A percentile compares a stretch with the other conserved stretches of the same genome.
These are phyloP conservation scores for Umbelopsis sp. DNA, from an alignment of 371 early-diverging fungal species.

Conservation along the genomic window DNA sequence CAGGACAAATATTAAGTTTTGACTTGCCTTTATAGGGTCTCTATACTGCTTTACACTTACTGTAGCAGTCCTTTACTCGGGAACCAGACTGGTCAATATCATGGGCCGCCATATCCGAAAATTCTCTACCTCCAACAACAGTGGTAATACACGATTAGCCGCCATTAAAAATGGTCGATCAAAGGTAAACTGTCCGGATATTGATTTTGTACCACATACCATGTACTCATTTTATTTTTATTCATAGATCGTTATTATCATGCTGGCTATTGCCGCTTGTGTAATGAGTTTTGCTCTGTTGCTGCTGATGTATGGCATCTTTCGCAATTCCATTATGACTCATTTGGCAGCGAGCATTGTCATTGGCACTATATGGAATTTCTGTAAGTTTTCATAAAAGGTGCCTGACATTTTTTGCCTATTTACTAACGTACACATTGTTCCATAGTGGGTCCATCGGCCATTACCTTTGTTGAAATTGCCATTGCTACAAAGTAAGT, in stretches of 20 bases:
- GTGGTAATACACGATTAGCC: slow-evolving; percentile 21
- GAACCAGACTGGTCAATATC: slow-evolving; percentile 30
- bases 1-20: background rate
- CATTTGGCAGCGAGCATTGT: slow-evolving; percentile 27
- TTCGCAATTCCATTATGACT: slow-evolving; percentile 29
- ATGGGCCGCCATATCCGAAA: slow-evolving; percentile 32
- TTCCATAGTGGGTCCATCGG: slow-evolving; percentile 20
- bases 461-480: slow-evolving; percentile 30
- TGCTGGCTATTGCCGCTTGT: slow-evolving; percentile 27
- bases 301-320: slow-evolving; percentile 30
- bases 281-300: slow-evolving; percentile 31
- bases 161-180: slow-evolving; percentile 35
- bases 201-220: background rate
- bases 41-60: slow-evolving; percentile 28
- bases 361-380: slow-evolving; percentile 33
- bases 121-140: slow-evolving; percentile 24
- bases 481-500: slow-evolving; percentile 38
- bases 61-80: slow-evolving; percentile 28
- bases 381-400: background rate
- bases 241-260: slow-evolving; percentile 29
- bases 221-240: background rate
- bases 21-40: slow-evolving; percentile 22
- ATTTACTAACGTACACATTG: background rate
- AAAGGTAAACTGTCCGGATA: slow-evolving; percentile 25
- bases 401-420: background rate